These are phyloP conservation scores for Sequoiadendron giganteum DNA, from an alignment of 75 land plant genomes.

Conservation along the genomic window DNA sequence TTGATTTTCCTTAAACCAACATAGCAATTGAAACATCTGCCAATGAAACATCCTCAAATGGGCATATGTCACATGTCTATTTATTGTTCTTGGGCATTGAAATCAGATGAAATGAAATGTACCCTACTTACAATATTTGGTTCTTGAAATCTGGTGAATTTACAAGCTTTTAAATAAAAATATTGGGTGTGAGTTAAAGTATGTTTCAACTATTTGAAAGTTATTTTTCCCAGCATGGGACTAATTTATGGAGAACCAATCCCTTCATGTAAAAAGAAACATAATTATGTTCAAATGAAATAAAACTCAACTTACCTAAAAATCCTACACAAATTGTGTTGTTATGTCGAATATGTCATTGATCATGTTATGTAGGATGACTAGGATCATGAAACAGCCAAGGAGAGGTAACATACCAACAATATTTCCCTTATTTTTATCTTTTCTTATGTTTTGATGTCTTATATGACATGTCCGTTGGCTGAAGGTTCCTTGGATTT, in stretches of 20 bases:
- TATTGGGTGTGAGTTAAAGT: too few species aligned
- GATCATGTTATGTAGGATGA: conserved; percentile 88
- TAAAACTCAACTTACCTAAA: too few species aligned
- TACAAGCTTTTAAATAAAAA: too few species aligned
- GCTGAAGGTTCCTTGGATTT: background rate
- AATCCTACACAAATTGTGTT: too few species aligned
- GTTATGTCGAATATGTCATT: conserved; percentile 72
- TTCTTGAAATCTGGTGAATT: background rate
- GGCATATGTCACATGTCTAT: background rate
- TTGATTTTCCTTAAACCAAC: background rate
- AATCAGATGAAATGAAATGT: background rate
- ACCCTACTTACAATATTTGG: background rate
- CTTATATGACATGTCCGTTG: background rate
- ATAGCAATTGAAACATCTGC: background rate
- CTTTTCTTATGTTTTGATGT: background rate
- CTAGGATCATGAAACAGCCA: conserved; percentile 66
- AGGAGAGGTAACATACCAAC: conserved; percentile 37
- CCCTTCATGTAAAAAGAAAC: too few species aligned
- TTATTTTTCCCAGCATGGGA: too few species aligned
- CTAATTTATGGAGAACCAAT: too few species aligned
- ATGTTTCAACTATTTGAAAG: too few species aligned
- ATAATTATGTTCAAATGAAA: too few species aligned
- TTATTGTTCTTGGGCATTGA: background rate
- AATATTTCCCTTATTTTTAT: too few species aligned
- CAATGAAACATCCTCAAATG: background rate